Conservation (phyloP, 108 stramenopile species). For the Parietichytrium sp. region DNA sequence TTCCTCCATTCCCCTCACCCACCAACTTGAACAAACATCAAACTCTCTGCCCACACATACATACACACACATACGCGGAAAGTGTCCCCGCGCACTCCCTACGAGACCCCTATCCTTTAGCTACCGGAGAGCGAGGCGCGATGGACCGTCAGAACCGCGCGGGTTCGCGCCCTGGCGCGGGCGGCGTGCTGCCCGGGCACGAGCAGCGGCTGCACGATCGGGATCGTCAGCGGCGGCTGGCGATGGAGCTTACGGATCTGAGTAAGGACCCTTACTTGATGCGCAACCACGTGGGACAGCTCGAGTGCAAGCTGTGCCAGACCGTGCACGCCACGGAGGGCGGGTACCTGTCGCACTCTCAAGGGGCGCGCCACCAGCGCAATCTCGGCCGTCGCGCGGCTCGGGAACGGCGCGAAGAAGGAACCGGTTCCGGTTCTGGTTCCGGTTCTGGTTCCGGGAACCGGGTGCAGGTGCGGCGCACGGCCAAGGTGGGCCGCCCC, state of each 20-base stretch:
- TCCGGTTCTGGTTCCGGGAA: neutral
- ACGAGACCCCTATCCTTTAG: too few relatives aligned
- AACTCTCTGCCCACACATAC: too few relatives aligned
- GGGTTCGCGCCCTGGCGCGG: slow-evolving; percentile 93
- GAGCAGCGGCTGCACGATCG: slow-evolving; percentile 92
- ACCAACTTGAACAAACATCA: too few relatives aligned
- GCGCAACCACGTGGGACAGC: slow-evolving; percentile 95
- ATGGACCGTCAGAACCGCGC: slow-evolving; percentile 95
- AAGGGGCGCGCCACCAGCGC: slow-evolving; percentile 97
- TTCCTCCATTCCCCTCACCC: too few relatives aligned
- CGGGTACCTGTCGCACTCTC: slow-evolving; percentile 98
- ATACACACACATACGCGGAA: too few relatives aligned
- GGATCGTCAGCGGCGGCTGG: slow-evolving; percentile 89
- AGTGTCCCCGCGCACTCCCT: too few relatives aligned
- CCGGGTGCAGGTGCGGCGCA: slow-evolving; percentile 37
- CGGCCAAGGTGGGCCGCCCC: slow-evolving; percentile 90
- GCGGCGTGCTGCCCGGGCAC: slow-evolving; percentile 82
- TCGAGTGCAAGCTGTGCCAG: slow-evolving; percentile 97
- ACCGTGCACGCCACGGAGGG: slow-evolving; percentile 97
- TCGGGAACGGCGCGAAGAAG: slow-evolving; percentile 72
- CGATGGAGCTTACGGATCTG: slow-evolving; percentile 94
- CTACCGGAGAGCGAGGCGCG: neutral
- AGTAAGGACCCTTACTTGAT: slow-evolving; percentile 99
- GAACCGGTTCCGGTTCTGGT: slow-evolving; percentile 54
- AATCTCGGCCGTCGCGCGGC: slow-evolving; percentile 82